Evolutionary conservation across 768 basidiomycete species (phyloP).

Genomic region (Leucocoprinus birnbaumii): DNA sequence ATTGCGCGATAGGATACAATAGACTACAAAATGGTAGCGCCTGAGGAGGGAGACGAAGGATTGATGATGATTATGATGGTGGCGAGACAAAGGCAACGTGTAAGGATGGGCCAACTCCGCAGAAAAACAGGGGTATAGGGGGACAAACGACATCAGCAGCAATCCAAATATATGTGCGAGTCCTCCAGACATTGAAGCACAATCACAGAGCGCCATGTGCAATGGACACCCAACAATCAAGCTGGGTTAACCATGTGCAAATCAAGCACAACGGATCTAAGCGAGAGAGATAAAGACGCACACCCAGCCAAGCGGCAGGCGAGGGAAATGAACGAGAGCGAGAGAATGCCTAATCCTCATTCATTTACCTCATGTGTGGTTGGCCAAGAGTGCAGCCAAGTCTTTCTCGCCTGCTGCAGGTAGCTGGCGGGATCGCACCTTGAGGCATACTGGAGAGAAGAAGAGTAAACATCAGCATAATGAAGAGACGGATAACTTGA

Average conservation of each 20-base stretch:
- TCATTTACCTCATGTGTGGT: slow-evolving; percentile 20
- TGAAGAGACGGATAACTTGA: not conserved
- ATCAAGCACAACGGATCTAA: no score
- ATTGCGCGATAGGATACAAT: slow-evolving; percentile 10
- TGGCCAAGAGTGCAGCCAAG: slow-evolving; percentile 62
- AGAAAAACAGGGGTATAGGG: not conserved
- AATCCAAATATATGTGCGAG: no score
- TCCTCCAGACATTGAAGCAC: not conserved
- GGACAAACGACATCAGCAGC: not conserved
- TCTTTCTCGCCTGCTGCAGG: slow-evolving; percentile 86
- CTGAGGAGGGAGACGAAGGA: not conserved
- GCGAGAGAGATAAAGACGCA: not conserved
- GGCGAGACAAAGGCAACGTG: not conserved
- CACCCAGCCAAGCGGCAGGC: not conserved
- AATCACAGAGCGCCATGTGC: not conserved
- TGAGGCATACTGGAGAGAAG: slow-evolving; percentile 68
- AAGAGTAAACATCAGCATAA: slow-evolving; percentile 15
- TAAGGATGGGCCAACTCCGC: not conserved
- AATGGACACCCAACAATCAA: no score
- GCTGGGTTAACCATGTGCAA: not conserved
- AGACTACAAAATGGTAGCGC: not conserved
- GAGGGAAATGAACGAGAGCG: not conserved
- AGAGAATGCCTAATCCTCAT: not conserved
- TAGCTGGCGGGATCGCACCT: slow-evolving; percentile 83
- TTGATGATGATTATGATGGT: not conserved